A percentile compares a stretch with the other conserved stretches of the same genome.
Conservation (phyloP, 257 asterid genomes). For the Handroanthus guayacan region DNA sequence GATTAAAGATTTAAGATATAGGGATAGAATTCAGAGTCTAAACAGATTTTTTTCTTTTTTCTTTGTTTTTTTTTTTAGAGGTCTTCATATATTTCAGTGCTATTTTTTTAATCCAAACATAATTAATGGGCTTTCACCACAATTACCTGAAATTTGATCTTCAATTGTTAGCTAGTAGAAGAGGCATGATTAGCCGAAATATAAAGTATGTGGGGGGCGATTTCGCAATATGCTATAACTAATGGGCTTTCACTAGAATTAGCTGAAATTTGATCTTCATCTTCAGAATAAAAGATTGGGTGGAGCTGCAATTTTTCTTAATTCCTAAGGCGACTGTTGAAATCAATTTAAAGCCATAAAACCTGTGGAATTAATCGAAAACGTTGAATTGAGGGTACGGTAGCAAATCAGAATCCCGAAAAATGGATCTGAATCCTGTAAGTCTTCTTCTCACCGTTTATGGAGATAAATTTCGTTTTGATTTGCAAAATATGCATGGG, state of each 20-base stretch:
- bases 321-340: background rate
- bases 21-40: too few species aligned
- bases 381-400: slow-evolving; percentile 34
- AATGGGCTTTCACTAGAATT: slow-evolving; percentile 29
- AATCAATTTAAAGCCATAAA: slow-evolving; percentile 11
- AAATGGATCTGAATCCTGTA: slow-evolving; percentile 52
- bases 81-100: too few species aligned
- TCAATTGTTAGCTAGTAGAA: too few species aligned
- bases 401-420: slow-evolving; percentile 28
- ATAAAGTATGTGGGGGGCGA: background rate
- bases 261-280: slow-evolving; percentile 18
- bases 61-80: too few species aligned
- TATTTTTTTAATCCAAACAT: too few species aligned
- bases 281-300: background rate
- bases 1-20: too few species aligned
- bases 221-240: background rate
- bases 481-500: background rate
- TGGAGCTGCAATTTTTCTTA: slow-evolving; percentile 17
- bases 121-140: too few species aligned
- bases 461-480: background rate
- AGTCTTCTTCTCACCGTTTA: slow-evolving; percentile 19
- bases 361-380: slow-evolving; percentile 14
- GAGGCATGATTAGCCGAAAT: background rate
- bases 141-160: too few species aligned
- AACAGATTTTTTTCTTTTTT: too few species aligned